Evolutionary conservation across 2,329 filamentous ascomycete species (phyloP).

Genomic region (Amylocarpus encephaloides): DNA sequence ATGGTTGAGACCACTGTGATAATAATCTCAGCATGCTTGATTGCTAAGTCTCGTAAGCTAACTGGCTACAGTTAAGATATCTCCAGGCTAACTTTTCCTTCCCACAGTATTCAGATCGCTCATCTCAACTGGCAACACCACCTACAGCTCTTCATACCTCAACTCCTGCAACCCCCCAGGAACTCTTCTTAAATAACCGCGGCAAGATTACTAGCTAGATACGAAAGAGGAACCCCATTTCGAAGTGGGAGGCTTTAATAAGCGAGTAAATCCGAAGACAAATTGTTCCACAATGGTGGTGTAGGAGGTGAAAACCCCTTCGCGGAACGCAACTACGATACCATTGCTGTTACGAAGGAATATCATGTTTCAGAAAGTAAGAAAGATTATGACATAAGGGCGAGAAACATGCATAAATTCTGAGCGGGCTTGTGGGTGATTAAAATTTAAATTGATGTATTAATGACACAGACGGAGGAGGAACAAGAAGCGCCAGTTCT

Average conservation of each 20-base stretch:
- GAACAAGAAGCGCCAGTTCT: no score
- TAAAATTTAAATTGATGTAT: no score
- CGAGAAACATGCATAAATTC: no score
- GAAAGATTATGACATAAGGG: no score
- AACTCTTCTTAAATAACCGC: constrained; percentile 8
- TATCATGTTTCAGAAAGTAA: neutral
- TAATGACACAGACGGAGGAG: no score
- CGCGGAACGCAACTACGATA: neutral
- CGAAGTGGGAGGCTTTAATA: neutral
- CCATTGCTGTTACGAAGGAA: constrained; percentile 4
- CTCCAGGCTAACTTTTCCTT: no score
- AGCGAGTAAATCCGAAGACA: constrained; percentile 5
- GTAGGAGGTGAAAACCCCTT: neutral
- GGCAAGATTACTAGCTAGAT: neutral
- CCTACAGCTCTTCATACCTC: neutral
- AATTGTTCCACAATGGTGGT: constrained; percentile 3
- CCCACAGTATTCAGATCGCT: constrained; percentile 16
- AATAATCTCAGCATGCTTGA: constrained; percentile 31
- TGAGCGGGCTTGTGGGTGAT: no score
- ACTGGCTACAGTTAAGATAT: no score
- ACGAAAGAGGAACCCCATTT: neutral
- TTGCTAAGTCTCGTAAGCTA: no score
- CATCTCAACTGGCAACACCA: constrained; percentile 5
- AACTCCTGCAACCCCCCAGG: constrained; percentile 11
- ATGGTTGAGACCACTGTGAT: constrained; percentile 36